These are phyloP conservation scores for Oryza glumipatula DNA, from an alignment of 176 grass and related monocot species.

Conservation along the genomic window DNA sequence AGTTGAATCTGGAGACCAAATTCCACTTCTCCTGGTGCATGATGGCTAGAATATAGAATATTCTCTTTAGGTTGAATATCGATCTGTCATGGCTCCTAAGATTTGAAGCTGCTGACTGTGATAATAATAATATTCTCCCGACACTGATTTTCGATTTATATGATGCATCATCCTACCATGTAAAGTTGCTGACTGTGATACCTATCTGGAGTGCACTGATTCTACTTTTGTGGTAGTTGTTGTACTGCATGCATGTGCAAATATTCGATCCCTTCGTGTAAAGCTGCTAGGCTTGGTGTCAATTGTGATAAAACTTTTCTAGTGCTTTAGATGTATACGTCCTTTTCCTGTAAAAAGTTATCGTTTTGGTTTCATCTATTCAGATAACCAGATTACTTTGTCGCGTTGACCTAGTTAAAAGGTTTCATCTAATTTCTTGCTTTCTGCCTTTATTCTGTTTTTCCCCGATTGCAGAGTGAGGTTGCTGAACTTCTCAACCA, in stretches of 20 bases:
- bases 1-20: slow-evolving; percentile 5
- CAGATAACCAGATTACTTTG: not conserved
- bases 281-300: not conserved
- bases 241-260: not conserved
- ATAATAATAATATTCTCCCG: slow-evolving; percentile 28
- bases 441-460: not conserved
- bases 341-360: not conserved
- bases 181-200: slow-evolving; percentile 18
- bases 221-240: slow-evolving; percentile 16
- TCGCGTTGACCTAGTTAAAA: not conserved
- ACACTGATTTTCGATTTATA: not conserved
- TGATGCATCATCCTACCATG: not conserved
- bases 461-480: slow-evolving; percentile 10
- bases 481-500: not conserved
- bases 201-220: slow-evolving; percentile 13
- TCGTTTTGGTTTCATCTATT: not conserved
- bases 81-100: not conserved
- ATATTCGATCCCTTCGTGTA: slow-evolving; percentile 3
- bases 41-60: not conserved
- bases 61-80: slow-evolving; percentile 20
- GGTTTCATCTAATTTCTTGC: not conserved
- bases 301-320: not conserved
- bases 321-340: not conserved
- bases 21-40: slow-evolving; percentile 14
- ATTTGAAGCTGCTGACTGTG: slow-evolving; percentile 22